Conservation (phyloP, 73 alveolate genomes). For the Tetrahymena borealis region DNA sequence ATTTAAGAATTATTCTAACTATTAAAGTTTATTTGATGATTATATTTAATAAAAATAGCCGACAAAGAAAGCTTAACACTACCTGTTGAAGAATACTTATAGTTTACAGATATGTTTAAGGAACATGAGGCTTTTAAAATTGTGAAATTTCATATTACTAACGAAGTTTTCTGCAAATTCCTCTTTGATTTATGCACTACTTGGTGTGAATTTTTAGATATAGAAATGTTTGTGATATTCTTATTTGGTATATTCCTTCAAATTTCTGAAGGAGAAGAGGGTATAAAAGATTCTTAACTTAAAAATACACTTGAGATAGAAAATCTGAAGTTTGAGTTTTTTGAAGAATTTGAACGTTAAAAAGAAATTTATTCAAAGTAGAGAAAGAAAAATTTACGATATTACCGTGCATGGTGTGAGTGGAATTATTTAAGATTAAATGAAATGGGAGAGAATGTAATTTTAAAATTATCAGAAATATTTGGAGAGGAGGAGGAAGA, state of each 20-base stretch:
- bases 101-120: constrained; percentile 17
- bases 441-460: constrained; percentile 36
- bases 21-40: background rate
- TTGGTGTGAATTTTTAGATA: constrained; percentile 29
- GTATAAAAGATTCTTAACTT: background rate
- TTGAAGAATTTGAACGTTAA: constrained; percentile 14
- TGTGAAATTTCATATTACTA: constrained; percentile 20
- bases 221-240: constrained; percentile 6
- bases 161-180: constrained; percentile 27
- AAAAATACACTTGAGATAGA: background rate
- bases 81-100: background rate
- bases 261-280: constrained; percentile 14
- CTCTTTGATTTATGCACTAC: constrained; percentile 40
- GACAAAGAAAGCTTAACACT: background rate
- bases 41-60: background rate
- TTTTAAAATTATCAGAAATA: background rate
- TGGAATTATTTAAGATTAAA: constrained; percentile 43
- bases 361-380: background rate
- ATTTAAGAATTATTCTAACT: background rate
- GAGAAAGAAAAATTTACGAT: constrained; percentile 22
- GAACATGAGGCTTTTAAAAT: constrained; percentile 22
- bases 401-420: constrained; percentile 47
- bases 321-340: constrained; percentile 4
- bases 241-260: constrained; percentile 1
- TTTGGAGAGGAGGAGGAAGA: constrained; percentile 30